Evolutionary conservation across 2,329 filamentous ascomycete species (phyloP).

Genomic region (Fusarium sulawesiense): DNA sequence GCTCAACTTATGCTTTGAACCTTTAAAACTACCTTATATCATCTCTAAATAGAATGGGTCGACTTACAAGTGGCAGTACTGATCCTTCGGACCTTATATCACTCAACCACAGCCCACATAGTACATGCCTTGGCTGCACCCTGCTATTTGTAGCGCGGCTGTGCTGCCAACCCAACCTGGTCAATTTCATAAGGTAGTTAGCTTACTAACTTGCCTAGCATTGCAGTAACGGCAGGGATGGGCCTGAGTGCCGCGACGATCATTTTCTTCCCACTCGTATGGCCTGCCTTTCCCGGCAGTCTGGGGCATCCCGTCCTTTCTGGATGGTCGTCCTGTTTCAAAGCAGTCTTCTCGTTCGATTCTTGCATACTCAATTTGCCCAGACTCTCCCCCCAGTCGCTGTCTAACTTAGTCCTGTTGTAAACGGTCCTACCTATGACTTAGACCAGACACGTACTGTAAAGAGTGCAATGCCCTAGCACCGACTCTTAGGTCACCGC

Average conservation of each 20-base stretch:
- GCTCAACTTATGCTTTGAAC: background rate
- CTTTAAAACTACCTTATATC: background rate
- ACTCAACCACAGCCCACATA: background rate
- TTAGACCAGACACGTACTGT: background rate
- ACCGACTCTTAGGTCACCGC: background rate
- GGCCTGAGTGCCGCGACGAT: slow-evolving; percentile 47
- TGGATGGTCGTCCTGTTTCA: slow-evolving; percentile 41
- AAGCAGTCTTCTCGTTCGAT: slow-evolving; percentile 44
- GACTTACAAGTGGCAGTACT: background rate
- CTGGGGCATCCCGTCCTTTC: slow-evolving; percentile 46
- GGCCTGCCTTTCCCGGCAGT: slow-evolving; percentile 39
- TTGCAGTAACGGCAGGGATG: slow-evolving; percentile 17
- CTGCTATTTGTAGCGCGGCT: slow-evolving; percentile 47
- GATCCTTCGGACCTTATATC: slow-evolving; percentile 6
- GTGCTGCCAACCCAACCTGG: slow-evolving; percentile 28
- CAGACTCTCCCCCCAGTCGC: background rate
- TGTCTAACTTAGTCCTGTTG: background rate
- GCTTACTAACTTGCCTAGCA: background rate
- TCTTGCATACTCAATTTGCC: slow-evolving; percentile 44
- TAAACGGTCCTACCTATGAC: background rate
- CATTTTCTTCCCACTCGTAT: slow-evolving; percentile 40
- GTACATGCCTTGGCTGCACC: slow-evolving; percentile 4
- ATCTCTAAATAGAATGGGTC: background rate
- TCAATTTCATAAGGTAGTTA: background rate
- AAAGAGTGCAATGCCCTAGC: background rate